Evolutionary conservation across 2,329 filamentous ascomycete species (phyloP), one percentile per base, ranked within the genome.

Genomic region (Neurospora sp.): DNA sequence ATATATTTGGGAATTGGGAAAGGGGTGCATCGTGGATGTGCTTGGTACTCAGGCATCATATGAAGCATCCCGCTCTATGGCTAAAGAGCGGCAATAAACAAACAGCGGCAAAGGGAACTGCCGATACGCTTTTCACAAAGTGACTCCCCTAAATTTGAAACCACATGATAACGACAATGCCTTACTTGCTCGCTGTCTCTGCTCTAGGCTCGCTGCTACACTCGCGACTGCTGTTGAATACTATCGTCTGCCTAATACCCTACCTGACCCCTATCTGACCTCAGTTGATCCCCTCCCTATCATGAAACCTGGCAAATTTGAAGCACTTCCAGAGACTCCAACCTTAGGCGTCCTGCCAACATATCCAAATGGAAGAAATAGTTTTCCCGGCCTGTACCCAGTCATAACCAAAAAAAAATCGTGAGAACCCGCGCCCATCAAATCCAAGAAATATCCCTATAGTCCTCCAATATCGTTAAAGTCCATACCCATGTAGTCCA

Each of bases 401-500:
- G 52, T 62, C 52, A 62, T 62, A 62, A 62, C 52, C 23, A 33
- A 62, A 42, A 58, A 15, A 17, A 33, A 2, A 62, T 33, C 23
- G 23, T 58, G 52, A 62, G 28, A 62, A 36, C 7, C 23, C 15
- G 28, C 52, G 15, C 52, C 52, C 15, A 62, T 17, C 13, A n/a
- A 36, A 17, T 36, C 4, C 28, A 3, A 62, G 15, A 62, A 62
- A 62, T 17, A 62, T 33, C 7, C 28, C 52, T 36, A 36, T 9
- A 9, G 52, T 33, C 52, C 52, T 5, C 28, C 11, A 13, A 36
- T 62, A 3, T 36, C 52, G 23, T 62, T 67, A 71, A 5, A 69
- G 67, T 40, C 68, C 67, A 46, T 73, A 76, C 13, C 79, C 81
- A 67, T 84, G 83, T n/a, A 85, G 80, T 3, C 80, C 81, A 23